Base-by-base conservation (phyloP, 208 protist species). In the Trypanosoma platydactyli region DNA sequence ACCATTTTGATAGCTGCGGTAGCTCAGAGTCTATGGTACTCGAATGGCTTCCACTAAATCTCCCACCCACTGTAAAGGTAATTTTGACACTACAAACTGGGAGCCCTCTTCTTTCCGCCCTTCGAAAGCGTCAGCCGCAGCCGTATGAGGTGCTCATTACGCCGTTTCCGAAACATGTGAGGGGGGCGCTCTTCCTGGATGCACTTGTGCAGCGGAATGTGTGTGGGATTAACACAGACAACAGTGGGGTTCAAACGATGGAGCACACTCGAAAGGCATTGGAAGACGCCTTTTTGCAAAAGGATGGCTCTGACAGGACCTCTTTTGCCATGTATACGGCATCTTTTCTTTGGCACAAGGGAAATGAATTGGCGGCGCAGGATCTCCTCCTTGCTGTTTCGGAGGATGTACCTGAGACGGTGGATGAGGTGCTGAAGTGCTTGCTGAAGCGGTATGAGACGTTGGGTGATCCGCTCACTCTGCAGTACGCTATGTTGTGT, bases 121-220 rank as follows among this genome's bases (percentile, higher is more conserved):
- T 93, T 62, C 81, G 89, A 48, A 77, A 81, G 61, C 86, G 86
- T 50, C 62, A 79, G 42, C 89, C 86, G 16, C 86, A 93, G 67
- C 89, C 89, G n/a, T 90, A 84, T 63, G 89, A 93, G 64, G 79
- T 77, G 35, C 76, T 92, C 29, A 83, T 87, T 55, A 73, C 77
- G 1, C 78, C 84, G n/a, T 68, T 89, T 44, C 73, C 69, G 40
- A 82, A 81, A 63, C 33, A 76, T 18, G 75, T 76, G 49, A 73
- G 76, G 9, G 67, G 82, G 24, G 71, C 77, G 15, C 52, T 90
- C 44, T 84, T 89, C 62, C 6, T 66, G 61, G 64, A 79, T 24
- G 35, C 41, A 15, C 58, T 73, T 35, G 56, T 84, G 46, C 27
- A 55, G 12, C 16, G 84, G 70, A 54, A 55, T 82, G 51, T 78